phyloP scores from a whole-genome alignment of 805 yeast species.

The Ogataea siamensis region DNA sequence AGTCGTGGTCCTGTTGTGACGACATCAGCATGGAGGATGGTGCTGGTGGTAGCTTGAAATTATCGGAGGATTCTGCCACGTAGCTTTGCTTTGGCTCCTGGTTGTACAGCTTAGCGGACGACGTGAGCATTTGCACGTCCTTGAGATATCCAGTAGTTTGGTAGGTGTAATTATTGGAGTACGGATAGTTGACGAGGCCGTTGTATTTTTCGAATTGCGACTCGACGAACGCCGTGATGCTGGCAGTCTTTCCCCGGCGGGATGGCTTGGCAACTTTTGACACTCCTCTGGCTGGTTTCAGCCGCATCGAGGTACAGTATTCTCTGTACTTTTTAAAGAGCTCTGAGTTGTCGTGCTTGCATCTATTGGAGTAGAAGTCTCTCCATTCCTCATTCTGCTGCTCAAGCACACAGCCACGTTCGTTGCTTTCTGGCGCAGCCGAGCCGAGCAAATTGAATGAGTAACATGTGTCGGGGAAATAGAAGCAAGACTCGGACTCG shows the following conservation, averaged over 20 bases:
- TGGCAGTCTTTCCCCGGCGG: conserved; percentile 14
- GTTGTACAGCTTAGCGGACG: conserved; percentile 47
- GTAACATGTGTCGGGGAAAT: conserved; percentile 39
- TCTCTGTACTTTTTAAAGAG: conserved; percentile 39
- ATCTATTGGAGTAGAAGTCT: conserved; percentile 38
- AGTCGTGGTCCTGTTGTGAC: conserved; percentile 5
- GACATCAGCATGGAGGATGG: conserved; percentile 4
- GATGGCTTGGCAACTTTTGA: conserved; percentile 16
- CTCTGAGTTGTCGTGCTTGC: conserved; percentile 41
- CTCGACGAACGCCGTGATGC: conserved; percentile 26
- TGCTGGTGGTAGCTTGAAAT: conserved; percentile 22
- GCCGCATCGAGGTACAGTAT: conserved; percentile 28
- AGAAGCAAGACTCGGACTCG: conserved; percentile 25
- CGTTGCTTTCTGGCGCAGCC: conserved; percentile 30
- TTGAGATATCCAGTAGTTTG: conserved; percentile 46
- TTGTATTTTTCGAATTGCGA: conserved; percentile 24
- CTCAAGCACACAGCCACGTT: conserved; percentile 31
- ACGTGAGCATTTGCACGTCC: conserved; percentile 49
- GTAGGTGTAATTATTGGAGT: conserved; percentile 51
- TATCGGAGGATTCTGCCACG: conserved; percentile 13
- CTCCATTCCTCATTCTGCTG: conserved; percentile 45
- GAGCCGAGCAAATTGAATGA: conserved; percentile 29
- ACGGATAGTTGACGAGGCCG: conserved; percentile 45
- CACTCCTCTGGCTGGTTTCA: conserved; percentile 5
- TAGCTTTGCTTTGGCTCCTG: conserved; percentile 30